A percentile compares a stretch with the other conserved stretches of the same genome.
phyloP scores from a whole-genome alignment of 495 filamentous ascomycete species.

The Cercophora newfieldiana region DNA sequence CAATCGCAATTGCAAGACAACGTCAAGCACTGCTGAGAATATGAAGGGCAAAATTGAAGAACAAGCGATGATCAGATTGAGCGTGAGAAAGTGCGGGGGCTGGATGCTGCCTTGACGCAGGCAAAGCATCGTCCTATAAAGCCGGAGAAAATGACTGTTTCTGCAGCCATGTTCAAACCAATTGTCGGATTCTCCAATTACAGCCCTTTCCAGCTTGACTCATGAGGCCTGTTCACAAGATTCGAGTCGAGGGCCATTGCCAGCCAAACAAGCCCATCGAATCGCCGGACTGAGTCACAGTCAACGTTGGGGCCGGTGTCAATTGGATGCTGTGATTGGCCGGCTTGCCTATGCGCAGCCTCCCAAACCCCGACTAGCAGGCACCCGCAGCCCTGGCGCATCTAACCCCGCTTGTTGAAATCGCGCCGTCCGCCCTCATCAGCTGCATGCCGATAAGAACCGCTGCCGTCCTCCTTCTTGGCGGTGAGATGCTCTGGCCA shows the following conservation, averaged over 20 bases:
- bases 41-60: background rate
- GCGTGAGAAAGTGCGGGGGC: background rate
- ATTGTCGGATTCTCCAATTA: background rate
- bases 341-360: background rate
- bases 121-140: background rate
- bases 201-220: background rate
- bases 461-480: background rate
- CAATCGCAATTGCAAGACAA: background rate
- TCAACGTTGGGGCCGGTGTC: background rate
- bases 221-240: background rate
- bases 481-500: background rate
- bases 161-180: background rate
- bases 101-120: background rate
- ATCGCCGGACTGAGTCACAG: conserved; percentile 4
- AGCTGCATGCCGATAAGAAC: background rate
- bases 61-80: background rate
- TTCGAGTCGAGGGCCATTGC: background rate
- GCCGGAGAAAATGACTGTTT: background rate
- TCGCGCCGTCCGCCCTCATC: background rate
- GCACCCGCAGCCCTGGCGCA: background rate
- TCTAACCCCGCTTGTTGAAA: background rate
- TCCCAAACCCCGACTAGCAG: background rate
- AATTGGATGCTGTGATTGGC: background rate
- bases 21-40: too few species aligned
- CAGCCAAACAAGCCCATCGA: background rate